Conservation (phyloP, 352 stramenopile genomes). For the Phytophthora idaei region DNA sequence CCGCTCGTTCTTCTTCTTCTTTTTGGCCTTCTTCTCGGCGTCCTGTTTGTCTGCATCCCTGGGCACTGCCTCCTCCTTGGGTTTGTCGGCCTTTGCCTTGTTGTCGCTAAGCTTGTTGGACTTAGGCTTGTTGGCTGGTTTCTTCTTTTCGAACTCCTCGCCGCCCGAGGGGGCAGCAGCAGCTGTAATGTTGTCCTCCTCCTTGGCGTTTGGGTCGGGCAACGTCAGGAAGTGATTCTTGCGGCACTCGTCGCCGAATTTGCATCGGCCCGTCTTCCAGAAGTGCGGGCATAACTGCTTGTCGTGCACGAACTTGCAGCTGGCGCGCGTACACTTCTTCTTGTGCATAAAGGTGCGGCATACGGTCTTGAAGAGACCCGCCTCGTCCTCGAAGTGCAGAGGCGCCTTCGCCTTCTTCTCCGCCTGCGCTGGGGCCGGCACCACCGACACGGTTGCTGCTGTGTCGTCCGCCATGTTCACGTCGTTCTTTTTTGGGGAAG, state of each 20-base stretch:
- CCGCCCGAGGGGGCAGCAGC: background rate
- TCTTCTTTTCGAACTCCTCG: constrained; percentile 32
- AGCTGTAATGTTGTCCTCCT: background rate
- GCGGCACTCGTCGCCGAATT: constrained; percentile 56
- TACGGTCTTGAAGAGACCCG: constrained; percentile 63
- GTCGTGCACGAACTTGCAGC: constrained; percentile 66
- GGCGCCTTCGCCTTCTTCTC: constrained; percentile 27
- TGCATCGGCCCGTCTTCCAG: constrained; percentile 58
- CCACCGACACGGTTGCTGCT: constrained; percentile 2
- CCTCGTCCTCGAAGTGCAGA: constrained; percentile 55
- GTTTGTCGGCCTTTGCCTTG: constrained; percentile 7
- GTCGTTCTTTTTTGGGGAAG: constrained; percentile 16
- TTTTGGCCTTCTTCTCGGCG: constrained; percentile 40
- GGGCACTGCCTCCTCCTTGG: constrained; percentile 19
- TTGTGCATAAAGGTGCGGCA: constrained; percentile 60
- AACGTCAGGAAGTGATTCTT: constrained; percentile 63
- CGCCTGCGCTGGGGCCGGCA: background rate
- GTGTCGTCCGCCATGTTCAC: constrained; percentile 18
- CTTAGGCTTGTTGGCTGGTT: constrained; percentile 4
- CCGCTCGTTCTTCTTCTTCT: constrained; percentile 46
- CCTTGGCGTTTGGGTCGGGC: constrained; percentile 16
- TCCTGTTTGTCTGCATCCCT: constrained; percentile 29
- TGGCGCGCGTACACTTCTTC: constrained; percentile 35
- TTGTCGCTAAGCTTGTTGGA: constrained; percentile 5
- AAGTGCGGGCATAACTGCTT: constrained; percentile 50